phyloP scores from a whole-genome alignment of 2,329 filamentous ascomycete genomes.

The Acrocalymma vagum region DNA sequence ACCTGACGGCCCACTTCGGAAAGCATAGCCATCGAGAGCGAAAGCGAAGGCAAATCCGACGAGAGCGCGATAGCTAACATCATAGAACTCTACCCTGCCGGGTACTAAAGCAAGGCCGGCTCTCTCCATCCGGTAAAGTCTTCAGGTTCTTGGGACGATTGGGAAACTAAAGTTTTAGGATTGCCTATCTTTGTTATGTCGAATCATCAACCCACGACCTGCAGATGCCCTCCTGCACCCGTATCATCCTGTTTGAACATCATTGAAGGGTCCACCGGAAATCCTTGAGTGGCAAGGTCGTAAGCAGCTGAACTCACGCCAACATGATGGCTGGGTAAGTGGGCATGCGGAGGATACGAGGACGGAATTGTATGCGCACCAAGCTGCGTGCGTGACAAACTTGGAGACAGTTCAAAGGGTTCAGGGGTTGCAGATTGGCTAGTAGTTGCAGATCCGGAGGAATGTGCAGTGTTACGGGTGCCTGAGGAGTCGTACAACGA shows the following conservation, averaged over 20 bases:
- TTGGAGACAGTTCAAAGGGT: constrained; percentile 39
- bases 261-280: constrained; percentile 45
- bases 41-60: too few species aligned
- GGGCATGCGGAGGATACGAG: constrained; percentile 33
- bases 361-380: constrained; percentile 34
- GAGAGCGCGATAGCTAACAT: too few species aligned
- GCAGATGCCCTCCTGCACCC: too few species aligned
- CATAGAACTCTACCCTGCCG: too few species aligned
- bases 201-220: too few species aligned
- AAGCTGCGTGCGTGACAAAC: constrained; percentile 34
- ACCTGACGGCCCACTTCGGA: too few species aligned
- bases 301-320: constrained; percentile 38
- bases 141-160: too few species aligned
- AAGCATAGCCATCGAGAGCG: too few species aligned
- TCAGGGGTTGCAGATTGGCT: constrained; percentile 45
- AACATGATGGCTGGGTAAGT: constrained; percentile 42
- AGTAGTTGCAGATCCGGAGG: constrained; percentile 37
- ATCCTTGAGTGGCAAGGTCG: constrained; percentile 42
- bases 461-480: constrained; percentile 42
- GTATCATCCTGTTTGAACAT: constrained; percentile 45
- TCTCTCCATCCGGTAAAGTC: too few species aligned
- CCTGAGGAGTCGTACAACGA: constrained; percentile 43
- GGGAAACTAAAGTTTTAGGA: too few species aligned
- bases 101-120: too few species aligned
- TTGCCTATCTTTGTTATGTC: too few species aligned